Evolutionary conservation across 2,329 filamentous ascomycete species (phyloP), one percentile per base, ranked within the genome.

Genomic region (Nothomitra cinnamomea): DNA sequence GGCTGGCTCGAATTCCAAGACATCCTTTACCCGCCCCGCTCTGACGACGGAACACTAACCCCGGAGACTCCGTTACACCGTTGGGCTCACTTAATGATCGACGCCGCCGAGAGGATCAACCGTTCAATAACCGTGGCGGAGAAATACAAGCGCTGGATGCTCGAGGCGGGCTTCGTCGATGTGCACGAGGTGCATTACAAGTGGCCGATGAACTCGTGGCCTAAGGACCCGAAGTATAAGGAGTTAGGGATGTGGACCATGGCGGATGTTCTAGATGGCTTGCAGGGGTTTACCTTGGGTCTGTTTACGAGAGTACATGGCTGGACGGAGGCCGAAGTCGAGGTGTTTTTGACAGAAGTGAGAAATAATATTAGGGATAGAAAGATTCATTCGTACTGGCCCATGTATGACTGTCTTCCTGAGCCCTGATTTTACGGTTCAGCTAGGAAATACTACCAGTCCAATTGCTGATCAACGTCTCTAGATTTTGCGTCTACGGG

Each of bases 1-100:
- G 74, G 73, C 2, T 80, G 61, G 60, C 66, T 70, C 63, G 68
- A 70, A 53, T 68, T 65, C 1, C 67, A 69, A 7, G 42, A 50
- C 69, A 72, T 56, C 58, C 67, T 13, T 67, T 70, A 47, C 17
- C 7, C 17, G n/a, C n/a, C 17, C 10, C 15, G 15, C 35, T 38
- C 7, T 38, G 35, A 38, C 15, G 35, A 38, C 35, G 35, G 15
- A 38, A 38, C 35, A 15, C 35, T 38, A 7, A 7, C 35, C 7
- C 7, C 7, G 35, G 35, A 38, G 7, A 38, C 7, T 38, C 7
- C 7, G 7, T 7, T 15, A 7, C 35, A 7, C 35, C 35, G 15
- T 7, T 38, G 35, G 35, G 7, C 35, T 15, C 7, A 7, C 7
- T 15, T 38, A 7, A 7, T 38, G 7, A 7, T 38, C 35, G 35